Evolutionary conservation across 2,329 filamentous ascomycete genomes (phyloP).

Genomic region (Ceratocystis eucalypticola): DNA sequence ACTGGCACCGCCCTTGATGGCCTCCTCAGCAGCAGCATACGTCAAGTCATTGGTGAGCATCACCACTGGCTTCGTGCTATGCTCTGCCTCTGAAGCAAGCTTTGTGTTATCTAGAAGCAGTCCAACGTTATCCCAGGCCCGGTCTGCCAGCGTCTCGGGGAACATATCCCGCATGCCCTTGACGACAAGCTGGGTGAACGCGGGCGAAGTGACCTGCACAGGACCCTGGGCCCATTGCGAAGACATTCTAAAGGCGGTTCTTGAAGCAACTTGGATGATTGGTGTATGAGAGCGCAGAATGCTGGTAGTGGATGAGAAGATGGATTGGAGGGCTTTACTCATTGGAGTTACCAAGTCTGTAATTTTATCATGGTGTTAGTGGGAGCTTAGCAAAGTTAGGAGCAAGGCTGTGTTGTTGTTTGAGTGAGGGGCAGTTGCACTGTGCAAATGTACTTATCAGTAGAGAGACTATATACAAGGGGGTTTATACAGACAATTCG

Average conservation of each 20-base stretch:
- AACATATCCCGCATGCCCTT: conserved; percentile 73
- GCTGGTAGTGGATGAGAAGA: background rate
- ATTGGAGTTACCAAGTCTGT: background rate
- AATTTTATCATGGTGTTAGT: background rate
- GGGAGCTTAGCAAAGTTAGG: background rate
- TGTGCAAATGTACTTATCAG: background rate
- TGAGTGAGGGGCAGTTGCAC: background rate
- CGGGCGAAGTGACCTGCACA: conserved; percentile 17
- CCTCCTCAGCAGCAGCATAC: conserved; percentile 76
- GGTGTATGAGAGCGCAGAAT: background rate
- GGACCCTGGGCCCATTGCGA: conserved; percentile 10
- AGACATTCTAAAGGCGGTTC: conserved; percentile 3
- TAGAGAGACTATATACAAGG: background rate
- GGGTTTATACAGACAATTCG: background rate
- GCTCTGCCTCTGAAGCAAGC: conserved; percentile 23
- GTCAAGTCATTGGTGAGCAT: conserved; percentile 78
- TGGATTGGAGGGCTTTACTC: background rate
- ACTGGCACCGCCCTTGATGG: conserved; percentile 60
- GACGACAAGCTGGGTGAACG: conserved; percentile 50
- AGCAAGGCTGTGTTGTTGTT: background rate
- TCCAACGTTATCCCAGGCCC: conserved; percentile 93
- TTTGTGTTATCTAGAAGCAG: conserved; percentile 45
- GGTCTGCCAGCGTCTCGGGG: conserved; percentile 77
- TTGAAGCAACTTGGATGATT: background rate
- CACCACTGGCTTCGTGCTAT: conserved; percentile 28